Evolutionary conservation across 495 filamentous ascomycete genomes (phyloP).

Genomic region (Saxispiralis lemnorum): DNA sequence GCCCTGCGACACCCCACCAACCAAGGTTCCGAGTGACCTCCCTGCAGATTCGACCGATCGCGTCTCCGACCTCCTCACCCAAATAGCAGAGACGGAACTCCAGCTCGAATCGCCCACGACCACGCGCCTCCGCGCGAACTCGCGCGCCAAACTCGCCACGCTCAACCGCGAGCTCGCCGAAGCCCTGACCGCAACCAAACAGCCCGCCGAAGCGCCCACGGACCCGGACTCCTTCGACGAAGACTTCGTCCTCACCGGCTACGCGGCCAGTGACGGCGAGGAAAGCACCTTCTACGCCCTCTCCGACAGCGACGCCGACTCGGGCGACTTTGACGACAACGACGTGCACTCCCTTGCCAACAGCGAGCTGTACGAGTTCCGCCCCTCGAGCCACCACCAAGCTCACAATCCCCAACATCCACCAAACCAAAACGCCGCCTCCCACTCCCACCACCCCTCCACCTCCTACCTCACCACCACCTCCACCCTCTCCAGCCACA

Average conservation of each 20-base stretch:
- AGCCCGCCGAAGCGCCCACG: no score
- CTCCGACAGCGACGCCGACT: background rate
- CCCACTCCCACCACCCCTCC: no score
- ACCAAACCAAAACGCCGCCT: no score
- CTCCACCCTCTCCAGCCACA: no score
- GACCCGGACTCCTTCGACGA: background rate
- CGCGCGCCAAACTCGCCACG: slow-evolving; percentile 6
- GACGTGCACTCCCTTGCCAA: background rate
- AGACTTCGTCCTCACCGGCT: slow-evolving; percentile 2
- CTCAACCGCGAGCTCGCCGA: slow-evolving; percentile 8
- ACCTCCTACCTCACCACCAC: no score
- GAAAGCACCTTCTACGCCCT: slow-evolving; percentile 1
- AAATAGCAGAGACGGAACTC: slow-evolving; percentile 11
- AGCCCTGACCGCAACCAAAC: background rate
- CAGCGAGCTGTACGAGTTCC: slow-evolving; percentile 2
- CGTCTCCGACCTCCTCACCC: slow-evolving; percentile 3
- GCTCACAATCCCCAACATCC: no score
- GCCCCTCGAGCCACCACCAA: background rate
- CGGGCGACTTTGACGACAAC: slow-evolving; percentile 1
- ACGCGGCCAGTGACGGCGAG: slow-evolving; percentile 4
- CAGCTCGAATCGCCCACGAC: slow-evolving; percentile 7
- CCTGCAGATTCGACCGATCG: background rate
- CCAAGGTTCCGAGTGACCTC: no score
- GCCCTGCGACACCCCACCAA: no score
- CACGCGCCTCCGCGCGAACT: background rate